These are phyloP conservation scores for Backusella liffmaniae DNA, from an alignment of 192 early-diverging fungal species.

Conservation along the genomic window DNA sequence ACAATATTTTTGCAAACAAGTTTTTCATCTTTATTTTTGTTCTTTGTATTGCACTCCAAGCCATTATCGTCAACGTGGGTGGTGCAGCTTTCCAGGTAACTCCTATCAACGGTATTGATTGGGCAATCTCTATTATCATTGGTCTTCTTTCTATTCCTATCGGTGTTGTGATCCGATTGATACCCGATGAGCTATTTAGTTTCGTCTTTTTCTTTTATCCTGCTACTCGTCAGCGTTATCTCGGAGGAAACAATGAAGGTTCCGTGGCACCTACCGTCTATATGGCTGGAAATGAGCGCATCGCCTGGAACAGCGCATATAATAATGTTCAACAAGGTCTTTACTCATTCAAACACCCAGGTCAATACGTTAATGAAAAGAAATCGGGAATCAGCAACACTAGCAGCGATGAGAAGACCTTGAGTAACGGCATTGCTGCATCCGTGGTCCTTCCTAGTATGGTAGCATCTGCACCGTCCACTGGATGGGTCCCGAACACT, in stretches of 20 bases:
- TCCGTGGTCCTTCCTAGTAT: slow-evolving; percentile 37
- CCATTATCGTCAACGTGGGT: slow-evolving; percentile 89
- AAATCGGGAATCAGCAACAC: not conserved
- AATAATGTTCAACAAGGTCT: slow-evolving; percentile 10
- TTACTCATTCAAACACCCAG: not conserved
- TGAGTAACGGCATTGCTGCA: slow-evolving; percentile 23
- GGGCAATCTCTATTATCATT: slow-evolving; percentile 79
- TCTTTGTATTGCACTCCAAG: slow-evolving; percentile 74
- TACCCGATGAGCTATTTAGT: slow-evolving; percentile 67
- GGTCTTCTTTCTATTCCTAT: slow-evolving; percentile 82
- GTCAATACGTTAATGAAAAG: not conserved
- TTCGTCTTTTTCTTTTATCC: slow-evolving; percentile 35
- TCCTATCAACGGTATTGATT: slow-evolving; percentile 65
- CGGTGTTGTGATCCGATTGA: slow-evolving; percentile 81
- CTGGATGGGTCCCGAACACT: slow-evolving; percentile 41
- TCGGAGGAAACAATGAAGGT: slow-evolving; percentile 17
- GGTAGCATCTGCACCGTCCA: slow-evolving; percentile 40
- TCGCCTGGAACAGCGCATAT: slow-evolving; percentile 37
- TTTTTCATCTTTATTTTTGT: slow-evolving; percentile 83
- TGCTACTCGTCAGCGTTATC: slow-evolving; percentile 21
- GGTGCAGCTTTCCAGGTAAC: slow-evolving; percentile 80
- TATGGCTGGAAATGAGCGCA: slow-evolving; percentile 36
- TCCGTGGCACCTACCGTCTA: slow-evolving; percentile 20
- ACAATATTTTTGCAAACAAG: slow-evolving; percentile 69
- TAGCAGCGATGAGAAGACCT: not conserved